Conservation (phyloP, 2,329 filamentous ascomycete species). For the Rutstroemia sp. region DNA sequence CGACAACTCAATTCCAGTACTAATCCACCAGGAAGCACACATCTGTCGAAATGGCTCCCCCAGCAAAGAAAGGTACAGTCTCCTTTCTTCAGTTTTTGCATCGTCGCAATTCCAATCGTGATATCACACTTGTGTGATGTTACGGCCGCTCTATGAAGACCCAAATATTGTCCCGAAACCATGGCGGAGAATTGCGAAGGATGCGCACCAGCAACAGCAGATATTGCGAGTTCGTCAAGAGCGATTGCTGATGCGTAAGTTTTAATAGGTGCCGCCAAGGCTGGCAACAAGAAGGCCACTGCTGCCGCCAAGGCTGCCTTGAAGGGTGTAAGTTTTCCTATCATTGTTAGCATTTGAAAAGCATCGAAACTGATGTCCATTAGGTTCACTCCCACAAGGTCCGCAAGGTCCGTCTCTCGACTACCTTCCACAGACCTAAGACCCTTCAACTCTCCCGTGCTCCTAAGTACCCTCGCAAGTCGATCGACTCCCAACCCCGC, state of each 20-base stretch:
- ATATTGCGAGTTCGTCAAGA: conserved; percentile 67
- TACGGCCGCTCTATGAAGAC: conserved; percentile 10
- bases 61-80: conserved; percentile 30
- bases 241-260: conserved; percentile 64
- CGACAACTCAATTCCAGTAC: conserved; percentile 16
- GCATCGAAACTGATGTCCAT: conserved; percentile 20
- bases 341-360: conserved; percentile 34
- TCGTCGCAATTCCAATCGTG: conserved; percentile 11
- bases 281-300: conserved; percentile 76
- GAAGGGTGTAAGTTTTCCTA: conserved; percentile 70
- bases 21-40: conserved; percentile 18
- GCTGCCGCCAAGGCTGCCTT: conserved; percentile 93
- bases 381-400: conserved; percentile 75
- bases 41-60: conserved; percentile 27
- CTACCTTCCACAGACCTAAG: conserved; percentile 97
- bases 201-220: conserved; percentile 55
- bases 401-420: conserved; percentile 85
- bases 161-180: conserved; percentile 8
- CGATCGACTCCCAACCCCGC: conserved; percentile 78
- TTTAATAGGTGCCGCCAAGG: conserved; percentile 46
- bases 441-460: conserved; percentile 84
- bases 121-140: conserved; percentile 14
- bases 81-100: conserved; percentile 15
- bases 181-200: conserved; percentile 13
- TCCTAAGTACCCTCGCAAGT: conserved; percentile 96